Base-by-base conservation (phyloP, 129 eudicot species). In the Helichrysum umbraculigerum region DNA sequence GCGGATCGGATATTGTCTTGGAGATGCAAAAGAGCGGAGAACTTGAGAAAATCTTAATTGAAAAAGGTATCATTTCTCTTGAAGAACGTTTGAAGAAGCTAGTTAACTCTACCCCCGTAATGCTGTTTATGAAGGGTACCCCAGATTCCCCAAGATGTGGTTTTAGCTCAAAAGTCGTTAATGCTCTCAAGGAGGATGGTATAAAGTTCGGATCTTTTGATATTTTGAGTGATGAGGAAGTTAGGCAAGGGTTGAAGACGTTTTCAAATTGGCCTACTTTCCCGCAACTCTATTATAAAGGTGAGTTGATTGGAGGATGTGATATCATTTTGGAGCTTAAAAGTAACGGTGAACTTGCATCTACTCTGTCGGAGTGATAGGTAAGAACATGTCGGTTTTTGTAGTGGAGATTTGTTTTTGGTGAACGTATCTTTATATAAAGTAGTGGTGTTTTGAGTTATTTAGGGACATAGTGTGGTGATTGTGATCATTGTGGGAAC, bases 1-100 rank as follows among this genome's bases (percentile, higher is more conserved):
- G 99, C 28, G 99, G 99, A 35, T 95, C 99, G 7, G 97, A 95
- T 81, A 91, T 95, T 8, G 90, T 91, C 37, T 70, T 95, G 78
- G 99, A 95, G 82, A 95, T 95, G 99, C 96, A 91, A 70, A 95
- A 95, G 83, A 95, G 99, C n/a, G 99, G 99, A 21, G 97, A 91
- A 81, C 92, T 95, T 6, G 66, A 52, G 44, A 91, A 87, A 67
- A 81, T 89, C 72, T 78, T 91, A 20, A 74, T 81, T 1, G 97
- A 91, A 81, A 95, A 87, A 47, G 95, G 94, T 3, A 79, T 91
- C 59, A 21, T 80, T 42, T 77, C 84, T 69, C 91, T 89, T 6
- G 92, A 87, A 80, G 91, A 81, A 6, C 92, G 92, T 7, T 68
- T 95, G 58, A 95, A 87, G 72, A 79, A 83, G 72, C 78, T 95